Evolutionary conservation across 345 rosid genomes (phyloP).

Genomic region (Diplotaxis tenuifolia): DNA sequence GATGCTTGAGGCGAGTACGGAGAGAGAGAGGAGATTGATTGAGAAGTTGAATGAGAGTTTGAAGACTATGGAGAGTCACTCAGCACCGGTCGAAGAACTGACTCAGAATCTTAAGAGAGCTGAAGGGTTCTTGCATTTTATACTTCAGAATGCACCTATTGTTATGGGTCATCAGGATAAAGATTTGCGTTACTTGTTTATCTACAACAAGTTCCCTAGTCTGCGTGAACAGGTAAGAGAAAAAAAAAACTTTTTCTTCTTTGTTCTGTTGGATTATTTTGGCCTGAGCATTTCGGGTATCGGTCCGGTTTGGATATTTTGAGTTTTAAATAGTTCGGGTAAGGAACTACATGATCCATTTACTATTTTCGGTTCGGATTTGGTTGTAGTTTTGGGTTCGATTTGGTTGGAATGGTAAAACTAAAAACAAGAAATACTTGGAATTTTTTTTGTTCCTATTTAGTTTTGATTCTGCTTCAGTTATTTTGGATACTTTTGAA

Average conservation of each 20-base stretch:
- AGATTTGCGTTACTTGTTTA: conserved; percentile 81
- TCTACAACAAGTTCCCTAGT: conserved; percentile 88
- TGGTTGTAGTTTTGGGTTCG: no score
- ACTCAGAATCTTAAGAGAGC: conserved; percentile 84
- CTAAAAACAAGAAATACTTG: no score
- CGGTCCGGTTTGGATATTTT: no score
- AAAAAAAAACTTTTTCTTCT: background rate
- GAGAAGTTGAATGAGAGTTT: conserved; percentile 75
- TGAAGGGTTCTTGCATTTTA: conserved; percentile 88
- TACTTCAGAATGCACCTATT: conserved; percentile 90
- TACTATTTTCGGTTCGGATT: no score
- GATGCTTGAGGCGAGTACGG: conserved; percentile 66
- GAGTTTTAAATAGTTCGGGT: no score
- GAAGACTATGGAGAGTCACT: conserved; percentile 59
- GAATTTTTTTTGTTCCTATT: no score
- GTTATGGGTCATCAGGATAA: conserved; percentile 98
- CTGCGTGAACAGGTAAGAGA: conserved; percentile 72
- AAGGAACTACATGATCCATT: no score
- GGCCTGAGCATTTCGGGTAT: no score
- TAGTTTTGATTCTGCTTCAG: no score
- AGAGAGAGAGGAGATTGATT: conserved; percentile 64
- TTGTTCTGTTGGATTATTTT: background rate
- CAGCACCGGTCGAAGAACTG: conserved; percentile 82
- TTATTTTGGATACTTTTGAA: no score
- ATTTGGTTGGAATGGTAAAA: no score